phyloP scores from a whole-genome alignment of 2,329 filamentous ascomycete genomes.

The Fusarium fujikuroi region DNA sequence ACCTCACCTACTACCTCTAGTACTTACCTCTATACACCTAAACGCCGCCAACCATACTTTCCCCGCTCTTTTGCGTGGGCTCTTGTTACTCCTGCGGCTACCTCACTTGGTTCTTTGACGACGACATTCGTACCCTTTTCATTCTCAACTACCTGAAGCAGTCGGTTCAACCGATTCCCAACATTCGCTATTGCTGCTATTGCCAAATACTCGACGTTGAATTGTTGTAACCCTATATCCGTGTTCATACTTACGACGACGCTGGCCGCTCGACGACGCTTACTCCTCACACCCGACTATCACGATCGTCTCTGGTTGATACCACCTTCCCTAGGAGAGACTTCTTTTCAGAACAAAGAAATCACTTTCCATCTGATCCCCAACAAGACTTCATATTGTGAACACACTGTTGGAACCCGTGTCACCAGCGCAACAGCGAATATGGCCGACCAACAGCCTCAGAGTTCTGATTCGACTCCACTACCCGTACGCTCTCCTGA shows the following conservation, averaged over 20 bases:
- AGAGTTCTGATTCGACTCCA: conserved; percentile 34
- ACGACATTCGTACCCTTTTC: conserved; percentile 22
- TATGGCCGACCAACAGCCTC: conserved; percentile 43
- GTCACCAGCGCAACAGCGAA: conserved; percentile 21
- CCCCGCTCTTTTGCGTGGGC: conserved; percentile 38
- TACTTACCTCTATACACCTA: conserved; percentile 2
- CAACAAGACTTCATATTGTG: not conserved
- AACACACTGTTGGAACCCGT: conserved; percentile 15
- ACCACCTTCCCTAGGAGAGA: not conserved
- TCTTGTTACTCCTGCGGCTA: conserved; percentile 31
- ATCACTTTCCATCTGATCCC: not conserved
- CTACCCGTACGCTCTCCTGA: conserved; percentile 36
- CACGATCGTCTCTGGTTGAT: not conserved
- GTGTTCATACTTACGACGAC: conserved; percentile 21
- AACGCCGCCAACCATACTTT: conserved; percentile 20
- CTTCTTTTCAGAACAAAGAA: not conserved
- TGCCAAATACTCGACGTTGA: not conserved
- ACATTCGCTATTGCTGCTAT: conserved; percentile 20
- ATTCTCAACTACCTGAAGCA: conserved; percentile 18
- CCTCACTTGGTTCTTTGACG: conserved; percentile 25
- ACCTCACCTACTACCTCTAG: not conserved
- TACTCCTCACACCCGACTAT: conserved; percentile 15
- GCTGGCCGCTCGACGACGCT: conserved; percentile 39
- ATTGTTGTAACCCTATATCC: not conserved
- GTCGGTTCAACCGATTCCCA: conserved; percentile 3